phyloP scores from a whole-genome alignment of 1,284 basidiomycete species.

The Ceratobasidium sp. region DNA sequence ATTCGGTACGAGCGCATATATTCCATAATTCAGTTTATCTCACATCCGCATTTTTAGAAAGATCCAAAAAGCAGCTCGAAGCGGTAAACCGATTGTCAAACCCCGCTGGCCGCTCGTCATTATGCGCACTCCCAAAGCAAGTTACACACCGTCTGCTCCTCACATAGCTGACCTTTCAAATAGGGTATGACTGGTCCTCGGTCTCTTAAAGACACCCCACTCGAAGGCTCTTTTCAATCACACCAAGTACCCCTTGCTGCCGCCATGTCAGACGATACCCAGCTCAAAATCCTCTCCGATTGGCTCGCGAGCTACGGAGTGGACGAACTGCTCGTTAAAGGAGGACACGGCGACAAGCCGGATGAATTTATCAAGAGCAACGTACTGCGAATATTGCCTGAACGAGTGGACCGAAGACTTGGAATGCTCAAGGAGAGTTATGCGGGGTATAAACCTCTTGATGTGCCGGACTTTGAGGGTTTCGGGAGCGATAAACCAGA shows the following conservation, averaged over 20 bases:
- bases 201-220: slow-evolving; percentile 71
- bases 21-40: background rate
- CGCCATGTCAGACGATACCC: slow-evolving; percentile 73
- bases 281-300: slow-evolving; percentile 72
- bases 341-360: slow-evolving; percentile 61
- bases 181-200: slow-evolving; percentile 79
- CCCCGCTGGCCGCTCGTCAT: slow-evolving; percentile 90
- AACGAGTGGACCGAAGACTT: slow-evolving; percentile 68
- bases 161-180: background rate
- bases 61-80: slow-evolving; percentile 84
- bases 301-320: slow-evolving; percentile 82
- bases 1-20: slow-evolving; percentile 61
- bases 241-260: slow-evolving; percentile 87
- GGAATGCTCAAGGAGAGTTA: slow-evolving; percentile 72
- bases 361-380: slow-evolving; percentile 58
- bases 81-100: slow-evolving; percentile 81
- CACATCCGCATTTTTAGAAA: slow-evolving; percentile 55
- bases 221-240: slow-evolving; percentile 82
- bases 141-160: slow-evolving; percentile 28
- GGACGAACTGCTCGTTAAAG: slow-evolving; percentile 68
- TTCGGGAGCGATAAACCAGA: slow-evolving; percentile 69
- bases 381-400: slow-evolving; percentile 59
- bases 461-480: slow-evolving; percentile 75
- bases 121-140: slow-evolving; percentile 82
- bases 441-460: slow-evolving; percentile 71